Conservation (phyloP, 148 eudicot genomes). For the Amaranthus hypochondriacus region DNA sequence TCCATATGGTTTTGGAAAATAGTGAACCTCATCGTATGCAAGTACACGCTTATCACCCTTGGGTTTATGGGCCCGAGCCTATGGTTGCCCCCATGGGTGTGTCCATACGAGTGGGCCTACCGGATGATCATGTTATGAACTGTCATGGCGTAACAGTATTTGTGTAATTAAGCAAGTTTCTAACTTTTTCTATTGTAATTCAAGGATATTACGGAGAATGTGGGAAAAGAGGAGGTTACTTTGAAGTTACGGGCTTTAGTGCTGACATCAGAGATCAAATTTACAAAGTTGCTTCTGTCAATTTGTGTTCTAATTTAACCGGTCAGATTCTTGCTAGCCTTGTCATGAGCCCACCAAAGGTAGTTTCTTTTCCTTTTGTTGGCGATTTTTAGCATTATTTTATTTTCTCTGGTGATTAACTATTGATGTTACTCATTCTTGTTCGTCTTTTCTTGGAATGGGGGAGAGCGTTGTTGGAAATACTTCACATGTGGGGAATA, state of each 20-base stretch:
- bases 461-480: not conserved
- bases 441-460: not conserved
- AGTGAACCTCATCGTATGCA: too few species aligned
- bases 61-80: too few species aligned
- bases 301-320: constrained; percentile 79
- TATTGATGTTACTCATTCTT: not conserved
- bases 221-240: constrained; percentile 95
- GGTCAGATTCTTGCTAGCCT: constrained; percentile 97
- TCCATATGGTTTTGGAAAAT: too few species aligned
- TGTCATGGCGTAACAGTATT: too few species aligned
- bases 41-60: too few species aligned
- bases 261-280: constrained; percentile 80
- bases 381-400: not conserved
- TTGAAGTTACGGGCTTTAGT: constrained; percentile 94
- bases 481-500: not conserved
- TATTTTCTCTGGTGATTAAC: not conserved
- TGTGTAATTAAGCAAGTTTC: not conserved
- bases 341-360: constrained; percentile 96
- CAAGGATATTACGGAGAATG: constrained; percentile 95
- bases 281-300: constrained; percentile 91
- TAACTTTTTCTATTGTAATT: constrained; percentile 10
- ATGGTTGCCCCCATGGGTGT: too few species aligned
- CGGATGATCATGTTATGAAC: too few species aligned
- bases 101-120: too few species aligned
- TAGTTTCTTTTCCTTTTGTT: constrained; percentile 18